phyloP scores from a whole-genome alignment of 805 yeast genomes.

The Candida corydali region DNA sequence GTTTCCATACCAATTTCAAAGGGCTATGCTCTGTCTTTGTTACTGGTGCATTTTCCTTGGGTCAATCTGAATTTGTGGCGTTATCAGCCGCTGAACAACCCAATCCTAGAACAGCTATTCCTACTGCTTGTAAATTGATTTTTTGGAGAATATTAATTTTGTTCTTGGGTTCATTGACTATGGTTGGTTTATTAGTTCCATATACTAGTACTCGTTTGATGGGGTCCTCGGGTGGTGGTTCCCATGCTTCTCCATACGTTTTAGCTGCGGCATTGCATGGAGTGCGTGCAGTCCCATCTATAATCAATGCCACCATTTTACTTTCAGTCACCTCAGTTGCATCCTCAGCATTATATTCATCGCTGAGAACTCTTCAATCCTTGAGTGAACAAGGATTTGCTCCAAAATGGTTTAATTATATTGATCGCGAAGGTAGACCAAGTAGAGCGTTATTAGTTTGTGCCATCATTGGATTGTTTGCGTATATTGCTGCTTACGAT shows the following conservation, averaged over 20 bases:
- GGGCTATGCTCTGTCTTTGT: constrained; percentile 37
- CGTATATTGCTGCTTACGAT: constrained; percentile 39
- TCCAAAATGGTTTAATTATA: constrained; percentile 34
- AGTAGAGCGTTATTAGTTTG: constrained; percentile 32
- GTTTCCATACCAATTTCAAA: constrained; percentile 31
- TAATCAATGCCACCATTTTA: constrained; percentile 39
- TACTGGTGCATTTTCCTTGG: constrained; percentile 38
- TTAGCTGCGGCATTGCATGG: constrained; percentile 40
- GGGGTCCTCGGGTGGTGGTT: constrained; percentile 29
- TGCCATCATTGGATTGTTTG: constrained; percentile 32
- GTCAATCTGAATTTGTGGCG: constrained; percentile 39
- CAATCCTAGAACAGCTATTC: constrained; percentile 37
- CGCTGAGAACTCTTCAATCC: constrained; percentile 40
- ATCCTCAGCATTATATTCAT: constrained; percentile 38
- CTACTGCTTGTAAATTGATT: constrained; percentile 38
- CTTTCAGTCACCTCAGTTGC: constrained; percentile 41
- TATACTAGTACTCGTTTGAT: constrained; percentile 26
- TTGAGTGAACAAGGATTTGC: constrained; percentile 41
- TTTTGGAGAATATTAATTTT: constrained; percentile 34
- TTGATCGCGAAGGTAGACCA: constrained; percentile 40
- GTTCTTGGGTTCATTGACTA: constrained; percentile 35
- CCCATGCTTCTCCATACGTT: constrained; percentile 41
- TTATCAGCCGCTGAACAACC: constrained; percentile 35
- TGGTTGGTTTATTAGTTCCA: constrained; percentile 40
- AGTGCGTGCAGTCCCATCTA: constrained; percentile 34